Conservation (phyloP, 2,329 filamentous ascomycete genomes). For the Ophiobolus disseminans region DNA sequence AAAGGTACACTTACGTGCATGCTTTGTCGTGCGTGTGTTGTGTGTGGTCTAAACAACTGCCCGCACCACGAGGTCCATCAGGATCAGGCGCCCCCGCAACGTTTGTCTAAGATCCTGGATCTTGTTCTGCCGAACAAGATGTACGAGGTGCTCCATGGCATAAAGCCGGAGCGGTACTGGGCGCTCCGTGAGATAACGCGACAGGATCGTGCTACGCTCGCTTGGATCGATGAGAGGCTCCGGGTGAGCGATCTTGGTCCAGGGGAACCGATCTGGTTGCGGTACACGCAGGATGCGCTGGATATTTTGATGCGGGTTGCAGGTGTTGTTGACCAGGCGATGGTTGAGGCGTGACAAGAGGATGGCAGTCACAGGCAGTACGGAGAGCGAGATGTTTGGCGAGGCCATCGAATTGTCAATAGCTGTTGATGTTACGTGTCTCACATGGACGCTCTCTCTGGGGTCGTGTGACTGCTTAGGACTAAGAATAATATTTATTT, state of each 20-base stretch:
- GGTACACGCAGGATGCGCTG: neutral
- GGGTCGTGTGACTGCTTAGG: no score
- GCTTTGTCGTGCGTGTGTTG: neutral
- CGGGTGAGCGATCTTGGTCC: neutral
- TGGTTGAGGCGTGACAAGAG: no score
- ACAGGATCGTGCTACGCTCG: neutral
- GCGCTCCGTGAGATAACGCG: neutral
- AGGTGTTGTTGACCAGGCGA: no score
- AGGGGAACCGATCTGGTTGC: neutral
- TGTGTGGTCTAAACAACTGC: neutral
- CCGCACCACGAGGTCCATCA: neutral
- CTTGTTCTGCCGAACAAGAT: no score
- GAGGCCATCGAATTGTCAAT: no score
- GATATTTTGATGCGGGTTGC: no score
- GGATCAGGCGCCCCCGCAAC: neutral
- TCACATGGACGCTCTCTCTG: no score
- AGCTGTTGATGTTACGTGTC: no score
- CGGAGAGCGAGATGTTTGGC: no score
- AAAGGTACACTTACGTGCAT: neutral
- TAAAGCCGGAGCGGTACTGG: neutral
- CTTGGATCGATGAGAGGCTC: neutral
- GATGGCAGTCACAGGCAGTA: no score
- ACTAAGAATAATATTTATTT: no score
- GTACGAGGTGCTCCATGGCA: neutral
- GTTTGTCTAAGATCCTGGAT: neutral